phyloP scores from a whole-genome alignment of 2,329 filamentous ascomycete genomes.

The Xylaria sp. region DNA sequence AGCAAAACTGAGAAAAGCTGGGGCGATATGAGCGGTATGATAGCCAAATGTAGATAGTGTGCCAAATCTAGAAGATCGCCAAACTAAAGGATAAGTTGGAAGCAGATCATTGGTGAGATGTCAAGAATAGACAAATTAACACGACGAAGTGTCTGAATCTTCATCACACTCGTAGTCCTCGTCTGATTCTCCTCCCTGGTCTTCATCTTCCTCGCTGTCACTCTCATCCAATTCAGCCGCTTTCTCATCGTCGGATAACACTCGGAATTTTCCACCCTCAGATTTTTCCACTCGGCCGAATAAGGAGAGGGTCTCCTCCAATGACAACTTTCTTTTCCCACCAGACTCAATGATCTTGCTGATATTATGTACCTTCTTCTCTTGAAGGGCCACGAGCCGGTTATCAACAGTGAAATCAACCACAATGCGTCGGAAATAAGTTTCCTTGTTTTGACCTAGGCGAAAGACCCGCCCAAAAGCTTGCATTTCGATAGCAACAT shows the following conservation, averaged over 20 bases:
- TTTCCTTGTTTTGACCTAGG: constrained; percentile 67
- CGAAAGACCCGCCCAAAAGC: constrained; percentile 65
- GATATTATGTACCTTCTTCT: constrained; percentile 16
- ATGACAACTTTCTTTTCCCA: neutral
- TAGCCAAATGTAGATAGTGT: no score
- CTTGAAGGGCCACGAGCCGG: constrained; percentile 18
- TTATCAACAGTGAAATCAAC: constrained; percentile 20
- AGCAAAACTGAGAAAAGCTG: no score
- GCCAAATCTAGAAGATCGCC: no score
- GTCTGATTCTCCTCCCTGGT: no score
- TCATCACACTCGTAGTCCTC: no score
- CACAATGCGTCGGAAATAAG: constrained; percentile 63
- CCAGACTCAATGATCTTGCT: neutral
- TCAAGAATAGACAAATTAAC: no score
- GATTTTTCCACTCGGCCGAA: constrained; percentile 8
- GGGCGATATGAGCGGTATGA: no score
- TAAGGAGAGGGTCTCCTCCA: neutral
- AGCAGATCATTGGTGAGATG: no score
- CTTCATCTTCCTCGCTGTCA: neutral
- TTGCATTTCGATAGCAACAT: constrained; percentile 65
- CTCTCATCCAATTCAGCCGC: neutral
- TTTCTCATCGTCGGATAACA: neutral
- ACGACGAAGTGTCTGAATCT: no score
- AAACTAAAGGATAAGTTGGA: no score
- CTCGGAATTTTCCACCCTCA: neutral